These are phyloP conservation scores for Cercospora janseana DNA, from an alignment of 2,329 filamentous ascomycete genomes.

Conservation along the genomic window DNA sequence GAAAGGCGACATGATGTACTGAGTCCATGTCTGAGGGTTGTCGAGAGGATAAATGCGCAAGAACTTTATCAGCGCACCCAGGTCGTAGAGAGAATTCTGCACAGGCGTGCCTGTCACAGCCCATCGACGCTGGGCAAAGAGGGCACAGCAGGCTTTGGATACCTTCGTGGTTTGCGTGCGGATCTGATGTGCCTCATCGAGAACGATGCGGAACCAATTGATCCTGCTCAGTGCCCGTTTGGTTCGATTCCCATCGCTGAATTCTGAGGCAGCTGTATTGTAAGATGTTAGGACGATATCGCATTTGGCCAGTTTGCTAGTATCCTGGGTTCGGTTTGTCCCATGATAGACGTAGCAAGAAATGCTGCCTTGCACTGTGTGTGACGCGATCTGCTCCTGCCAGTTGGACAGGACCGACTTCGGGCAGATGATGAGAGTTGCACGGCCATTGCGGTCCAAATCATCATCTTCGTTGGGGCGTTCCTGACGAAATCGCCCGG, in stretches of 20 bases:
- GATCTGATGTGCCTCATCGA: conserved; percentile 94
- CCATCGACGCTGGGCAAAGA: conserved; percentile 83
- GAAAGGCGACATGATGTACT: conserved; percentile 80
- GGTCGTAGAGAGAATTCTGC: conserved; percentile 87
- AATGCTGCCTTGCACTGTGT: conserved; percentile 65
- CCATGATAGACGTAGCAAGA: conserved; percentile 86
- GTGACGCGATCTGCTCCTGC: conserved; percentile 85
- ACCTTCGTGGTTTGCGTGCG: conserved; percentile 78
- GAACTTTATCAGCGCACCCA: conserved; percentile 83
- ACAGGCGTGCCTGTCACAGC: conserved; percentile 96
- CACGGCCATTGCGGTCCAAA: conserved; percentile 66
- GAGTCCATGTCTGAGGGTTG: conserved; percentile 69
- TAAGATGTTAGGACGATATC: conserved; percentile 94
- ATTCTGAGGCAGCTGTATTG: conserved; percentile 77
- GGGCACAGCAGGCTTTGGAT: conserved; percentile 77
- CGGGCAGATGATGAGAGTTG: conserved; percentile 83
- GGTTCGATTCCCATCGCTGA: conserved; percentile 26
- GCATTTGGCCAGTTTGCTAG: conserved; percentile 65
- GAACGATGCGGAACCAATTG: conserved; percentile 88
- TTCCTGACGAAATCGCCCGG: conserved; percentile 59
- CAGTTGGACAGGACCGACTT: conserved; percentile 91
- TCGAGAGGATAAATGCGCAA: conserved; percentile 82
- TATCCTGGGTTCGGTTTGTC: conserved; percentile 67
- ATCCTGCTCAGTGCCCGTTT: conserved; percentile 71
- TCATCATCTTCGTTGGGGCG: conserved; percentile 45